Percentiles rank a stretch among this genome's conserved stretches.
Evolutionary conservation across 352 stramenopile species (phyloP).

Genomic region (Globisporangium camurandrum): DNA sequence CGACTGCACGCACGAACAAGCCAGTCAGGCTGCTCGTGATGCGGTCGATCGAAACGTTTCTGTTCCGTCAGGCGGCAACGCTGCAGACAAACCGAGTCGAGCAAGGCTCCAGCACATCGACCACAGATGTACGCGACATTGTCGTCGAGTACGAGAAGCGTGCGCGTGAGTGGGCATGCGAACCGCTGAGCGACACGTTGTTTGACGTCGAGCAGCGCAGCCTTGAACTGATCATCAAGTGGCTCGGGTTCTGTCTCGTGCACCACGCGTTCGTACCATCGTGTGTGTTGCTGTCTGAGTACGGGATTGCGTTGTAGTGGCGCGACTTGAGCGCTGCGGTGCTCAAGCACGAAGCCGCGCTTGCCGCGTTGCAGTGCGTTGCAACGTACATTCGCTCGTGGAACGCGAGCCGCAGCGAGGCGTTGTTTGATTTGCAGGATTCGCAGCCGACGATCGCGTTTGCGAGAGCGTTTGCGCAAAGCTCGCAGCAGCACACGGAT

Average conservation of each 20-base stretch:
- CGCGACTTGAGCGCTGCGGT: constrained; percentile 25
- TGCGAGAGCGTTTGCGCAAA: constrained; percentile 14
- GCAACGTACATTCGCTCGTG: constrained; percentile 31
- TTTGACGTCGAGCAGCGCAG: constrained; percentile 30
- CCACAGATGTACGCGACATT: constrained; percentile 8
- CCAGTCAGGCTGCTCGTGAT: constrained; percentile 9
- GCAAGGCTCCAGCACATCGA: too few relatives aligned
- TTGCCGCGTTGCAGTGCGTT: constrained; percentile 23
- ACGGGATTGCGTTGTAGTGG: constrained; percentile 37
- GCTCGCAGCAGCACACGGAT: background rate
- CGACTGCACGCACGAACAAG: background rate
- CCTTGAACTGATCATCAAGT: constrained; percentile 29
- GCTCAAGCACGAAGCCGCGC: constrained; percentile 18
- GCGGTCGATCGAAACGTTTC: constrained; percentile 23
- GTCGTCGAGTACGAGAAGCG: constrained; percentile 4
- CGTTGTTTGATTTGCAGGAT: constrained; percentile 38
- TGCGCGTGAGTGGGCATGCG: constrained; percentile 9
- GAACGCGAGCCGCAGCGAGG: constrained; percentile 9
- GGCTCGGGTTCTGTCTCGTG: constrained; percentile 34
- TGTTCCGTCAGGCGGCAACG: constrained; percentile 13
- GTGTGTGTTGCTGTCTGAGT: constrained; percentile 16
- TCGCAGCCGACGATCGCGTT: constrained; percentile 33
- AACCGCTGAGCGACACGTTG: constrained; percentile 11
- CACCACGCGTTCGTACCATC: constrained; percentile 18
- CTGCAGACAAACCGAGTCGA: too few relatives aligned